Percentiles rank a stretch among this genome's conserved stretches.
Conservation (phyloP, 75 land plant genomes). For the Pinus tabuliformis region DNA sequence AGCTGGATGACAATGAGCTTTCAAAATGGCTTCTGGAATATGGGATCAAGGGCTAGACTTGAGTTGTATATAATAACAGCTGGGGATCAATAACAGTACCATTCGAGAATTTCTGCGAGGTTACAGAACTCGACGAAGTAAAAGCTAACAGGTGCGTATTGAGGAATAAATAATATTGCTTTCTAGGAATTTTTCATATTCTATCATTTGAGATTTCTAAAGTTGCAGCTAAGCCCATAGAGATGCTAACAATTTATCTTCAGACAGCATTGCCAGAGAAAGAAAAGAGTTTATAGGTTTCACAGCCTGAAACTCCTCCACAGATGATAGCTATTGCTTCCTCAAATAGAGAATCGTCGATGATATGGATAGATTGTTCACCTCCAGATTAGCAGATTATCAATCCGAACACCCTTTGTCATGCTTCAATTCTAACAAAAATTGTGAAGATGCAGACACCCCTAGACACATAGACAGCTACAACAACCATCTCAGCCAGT, state of each 20-base stretch:
- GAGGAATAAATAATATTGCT: not conserved
- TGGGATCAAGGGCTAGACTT: not conserved
- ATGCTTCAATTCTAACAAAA: constrained; percentile 3
- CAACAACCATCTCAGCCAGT: not conserved
- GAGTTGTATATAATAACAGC: not conserved
- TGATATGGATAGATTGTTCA: constrained; percentile 11
- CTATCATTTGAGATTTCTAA: not conserved
- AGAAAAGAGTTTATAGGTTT: not conserved
- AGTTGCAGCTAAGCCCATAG: too few relatives aligned
- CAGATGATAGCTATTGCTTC: not conserved
- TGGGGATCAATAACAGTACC: not conserved
- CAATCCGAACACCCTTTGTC: not conserved
- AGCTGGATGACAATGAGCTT: not conserved
- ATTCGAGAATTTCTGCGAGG: not conserved
- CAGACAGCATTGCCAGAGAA: not conserved
- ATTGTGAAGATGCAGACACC: not conserved
- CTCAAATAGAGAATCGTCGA: too few relatives aligned
- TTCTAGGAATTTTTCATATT: not conserved
- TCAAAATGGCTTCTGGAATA: not conserved
- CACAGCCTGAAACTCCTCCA: not conserved
- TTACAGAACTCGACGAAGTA: not conserved
- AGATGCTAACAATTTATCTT: not conserved
- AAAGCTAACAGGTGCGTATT: constrained; percentile 4
- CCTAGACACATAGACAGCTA: not conserved
- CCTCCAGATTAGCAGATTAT: constrained; percentile 9